Base-by-base conservation (phyloP, 768 basidiomycete genomes). In the Collybia mongolica region DNA sequence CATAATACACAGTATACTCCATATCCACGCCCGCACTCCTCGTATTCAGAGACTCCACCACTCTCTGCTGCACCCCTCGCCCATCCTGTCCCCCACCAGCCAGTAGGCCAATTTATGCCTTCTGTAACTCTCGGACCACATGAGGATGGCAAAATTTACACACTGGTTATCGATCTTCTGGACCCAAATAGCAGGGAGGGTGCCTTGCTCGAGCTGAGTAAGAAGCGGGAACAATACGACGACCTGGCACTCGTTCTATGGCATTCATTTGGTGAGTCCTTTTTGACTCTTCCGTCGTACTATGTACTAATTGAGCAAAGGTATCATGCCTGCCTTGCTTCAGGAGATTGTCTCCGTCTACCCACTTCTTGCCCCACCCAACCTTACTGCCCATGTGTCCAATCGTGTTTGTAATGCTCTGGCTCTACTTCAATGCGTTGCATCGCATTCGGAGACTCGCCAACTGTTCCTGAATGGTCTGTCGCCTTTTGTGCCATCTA, bases 341-440 rank as follows among this genome's bases (percentile, higher is more conserved):
- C 93, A 98, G 64, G 97, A 98, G 71, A 98, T 99, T 63, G 93
- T 98, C 44, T 93, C 95, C 19, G 97, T 99, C 43, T 99, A 99
- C 69, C 95, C 96, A 5, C 79, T 95, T 48, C 82, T 99, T 48
- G 91, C 91, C 7, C 97, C 97, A 0, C 95, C 97, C 3, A 90
- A 93, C 59, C 83, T 99, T 51, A 97, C 94, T 12, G 97, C 97
- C 1, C 95, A 96, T 70, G 93, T 94, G 42, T 97, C 94, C 9
- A 99, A 99, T 70, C 86, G 97, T 44, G 97, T 99, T 43, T 99
- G 97, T 77, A 99, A 99, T 70, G 96, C 97, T 20, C 83, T 99
- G 40, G 97, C 97, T 6, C 82, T 99, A 39, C 75, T 99, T 44
- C 97, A 99, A 72, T 99, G 97, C 67, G 97, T 99, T 41, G 97